Evolutionary conservation across 2,329 filamentous ascomycete genomes (phyloP).

Genomic region (Colletotrichum orbiculare): DNA sequence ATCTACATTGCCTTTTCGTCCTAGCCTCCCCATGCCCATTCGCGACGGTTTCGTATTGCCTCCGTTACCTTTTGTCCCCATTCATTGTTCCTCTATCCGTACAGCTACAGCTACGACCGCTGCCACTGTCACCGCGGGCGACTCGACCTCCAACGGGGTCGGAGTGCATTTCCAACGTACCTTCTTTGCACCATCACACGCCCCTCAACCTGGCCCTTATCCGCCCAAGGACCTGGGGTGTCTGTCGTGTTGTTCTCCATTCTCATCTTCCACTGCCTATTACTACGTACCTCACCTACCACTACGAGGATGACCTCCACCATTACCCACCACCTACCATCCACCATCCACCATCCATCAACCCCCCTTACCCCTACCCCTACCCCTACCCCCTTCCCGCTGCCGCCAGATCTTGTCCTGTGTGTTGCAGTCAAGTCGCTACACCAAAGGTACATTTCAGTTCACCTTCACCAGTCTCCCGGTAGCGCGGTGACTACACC

Average conservation of each 20-base stretch:
- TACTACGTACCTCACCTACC: no score
- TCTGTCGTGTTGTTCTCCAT: no score
- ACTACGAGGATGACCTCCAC: no score
- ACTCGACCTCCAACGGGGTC: no score
- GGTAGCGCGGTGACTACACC: constrained; percentile 32
- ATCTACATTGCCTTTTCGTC: constrained; percentile 30
- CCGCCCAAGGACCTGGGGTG: neutral
- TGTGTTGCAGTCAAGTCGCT: constrained; percentile 3
- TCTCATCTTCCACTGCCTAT: no score
- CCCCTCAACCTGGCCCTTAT: constrained; percentile 1
- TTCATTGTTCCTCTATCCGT: constrained; percentile 11
- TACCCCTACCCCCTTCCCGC: constrained; percentile 15
- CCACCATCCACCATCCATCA: no score
- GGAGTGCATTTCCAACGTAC: no score
- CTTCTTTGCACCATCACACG: constrained; percentile 1
- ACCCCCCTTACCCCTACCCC: no score
- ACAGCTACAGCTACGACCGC: neutral
- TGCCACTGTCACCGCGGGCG: no score
- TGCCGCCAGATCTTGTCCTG: constrained; percentile 31
- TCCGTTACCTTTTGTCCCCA: constrained; percentile 33
- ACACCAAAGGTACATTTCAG: no score
- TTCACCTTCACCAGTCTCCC: constrained; percentile 11
- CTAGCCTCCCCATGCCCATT: constrained; percentile 33
- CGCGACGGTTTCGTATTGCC: constrained; percentile 37
- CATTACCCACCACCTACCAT: no score